Percentiles rank a stretch among this genome's conserved stretches.
Evolutionary conservation across 2,329 filamentous ascomycete species (phyloP).

Genomic region (Penicillium sp.): DNA sequence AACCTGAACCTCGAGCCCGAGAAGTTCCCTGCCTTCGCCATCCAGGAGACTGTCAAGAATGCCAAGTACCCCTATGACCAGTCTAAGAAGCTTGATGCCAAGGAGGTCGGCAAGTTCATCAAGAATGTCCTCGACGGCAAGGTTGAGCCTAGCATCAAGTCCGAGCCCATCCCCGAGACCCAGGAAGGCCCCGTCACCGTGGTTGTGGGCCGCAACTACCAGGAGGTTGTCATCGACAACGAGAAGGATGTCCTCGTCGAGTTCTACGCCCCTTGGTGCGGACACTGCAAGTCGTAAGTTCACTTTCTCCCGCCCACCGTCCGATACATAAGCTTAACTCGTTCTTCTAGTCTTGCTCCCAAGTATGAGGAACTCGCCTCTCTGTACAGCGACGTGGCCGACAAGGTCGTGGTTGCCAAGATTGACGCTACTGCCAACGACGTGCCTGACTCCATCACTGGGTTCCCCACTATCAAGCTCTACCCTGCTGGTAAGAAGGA

Average conservation of each 20-base stretch:
- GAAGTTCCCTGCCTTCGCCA: constrained; percentile 95
- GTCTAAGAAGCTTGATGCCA: constrained; percentile 68
- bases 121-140: constrained; percentile 81
- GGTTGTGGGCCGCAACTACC: constrained; percentile 90
- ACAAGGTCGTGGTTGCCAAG: constrained; percentile 71
- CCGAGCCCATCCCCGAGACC: constrained; percentile 88
- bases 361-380: constrained; percentile 63
- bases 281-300: constrained; percentile 62
- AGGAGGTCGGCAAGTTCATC: constrained; percentile 74
- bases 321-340: neutral
- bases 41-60: constrained; percentile 93
- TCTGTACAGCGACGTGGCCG: constrained; percentile 50
- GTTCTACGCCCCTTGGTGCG: constrained; percentile 90
- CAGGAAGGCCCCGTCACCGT: constrained; percentile 85
- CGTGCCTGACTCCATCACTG: constrained; percentile 91
- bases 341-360: constrained; percentile 51
- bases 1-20: constrained; percentile 97
- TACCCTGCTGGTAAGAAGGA: constrained; percentile 87
- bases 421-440: constrained; percentile 95
- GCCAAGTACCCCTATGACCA: constrained; percentile 94
- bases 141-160: constrained; percentile 95
- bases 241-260: constrained; percentile 95
- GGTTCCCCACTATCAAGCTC: constrained; percentile 99
- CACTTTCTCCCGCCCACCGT: neutral
- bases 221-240: constrained; percentile 85